Percentiles rank a stretch among this genome's conserved stretches.
Conservation (phyloP, 73 alveolate species). For the Paramecium sexaurelia region DNA sequence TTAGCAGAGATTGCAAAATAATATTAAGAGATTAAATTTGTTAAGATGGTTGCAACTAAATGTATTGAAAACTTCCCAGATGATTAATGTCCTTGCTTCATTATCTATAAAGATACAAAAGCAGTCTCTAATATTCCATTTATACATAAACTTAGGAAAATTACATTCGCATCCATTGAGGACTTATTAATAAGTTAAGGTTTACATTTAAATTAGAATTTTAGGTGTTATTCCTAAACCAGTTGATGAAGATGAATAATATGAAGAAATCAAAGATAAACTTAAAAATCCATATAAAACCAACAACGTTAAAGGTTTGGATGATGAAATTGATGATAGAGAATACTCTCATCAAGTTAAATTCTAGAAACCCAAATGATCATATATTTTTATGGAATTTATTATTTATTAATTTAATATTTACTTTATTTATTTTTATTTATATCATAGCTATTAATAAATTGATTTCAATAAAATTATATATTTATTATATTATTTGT, state of each 20-base stretch:
- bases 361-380: not conserved
- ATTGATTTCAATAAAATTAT: not conserved
- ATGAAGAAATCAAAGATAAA: slow-evolving; percentile 18
- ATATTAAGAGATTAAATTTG: slow-evolving; percentile 53
- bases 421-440: too few species aligned
- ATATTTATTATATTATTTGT: not conserved
- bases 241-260: not conserved
- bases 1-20: slow-evolving; percentile 49
- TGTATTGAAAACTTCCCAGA: slow-evolving; percentile 68
- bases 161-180: slow-evolving; percentile 49
- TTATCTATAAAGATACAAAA: slow-evolving; percentile 50
- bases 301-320: slow-evolving; percentile 8
- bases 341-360: slow-evolving; percentile 25
- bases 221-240: slow-evolving; percentile 23
- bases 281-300: not conserved
- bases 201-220: not conserved
- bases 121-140: slow-evolving; percentile 47
- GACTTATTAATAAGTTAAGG: not conserved
- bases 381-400: not conserved
- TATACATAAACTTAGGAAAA: slow-evolving; percentile 56
- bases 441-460: too few species aligned
- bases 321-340: slow-evolving; percentile 46
- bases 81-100: slow-evolving; percentile 50
- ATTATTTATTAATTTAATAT: not conserved
- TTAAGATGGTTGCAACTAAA: slow-evolving; percentile 65